Evolutionary conservation across 1,139 yeast species (phyloP), one percentile per base, ranked within the genome.

Genomic region (Saccharomyces hybrid): DNA sequence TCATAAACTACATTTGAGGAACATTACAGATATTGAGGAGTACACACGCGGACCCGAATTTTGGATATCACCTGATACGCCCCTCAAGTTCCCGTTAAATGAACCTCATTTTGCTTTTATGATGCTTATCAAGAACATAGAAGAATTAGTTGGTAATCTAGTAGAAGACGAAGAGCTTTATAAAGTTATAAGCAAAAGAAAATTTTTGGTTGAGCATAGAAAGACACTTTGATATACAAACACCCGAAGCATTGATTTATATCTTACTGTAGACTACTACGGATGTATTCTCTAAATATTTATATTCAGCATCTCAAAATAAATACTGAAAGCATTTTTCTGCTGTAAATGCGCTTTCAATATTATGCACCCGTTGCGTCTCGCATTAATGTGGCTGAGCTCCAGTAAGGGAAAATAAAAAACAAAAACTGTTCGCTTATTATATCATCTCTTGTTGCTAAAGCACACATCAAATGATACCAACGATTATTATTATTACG

Each of bases 1-100:
- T 50, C 62, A 61, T 19, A 58, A 65, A 8, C 64, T 78, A 46
- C 61, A 72, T 50, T 57, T 58, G 13, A 57, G 73, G 11, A 55
- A 70, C 9, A 66, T 63, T 11, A 59, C 71, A 2, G 64, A 67
- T 9, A 62, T 63, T 5, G 57, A 58, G 0, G 67, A 69, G 0
- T 59, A 59, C 1, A 58, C 62, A 11, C 16, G 5, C 0, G 63
- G 67, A 53, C 67, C 73, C 6, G 57, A 68, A 19, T 73, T 70
- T 58, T 84, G 90, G 90, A 62, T 84, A 2, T 75, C 84, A 7
- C 82, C 82, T 3, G 65, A 69, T 3, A 83, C 90, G 1, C 95
- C 95, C 0, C 69, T 86, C 41, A 73, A 86, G 49, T 79, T 78
- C 52, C 93, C 93, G 0, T 70, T 84, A 47, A 78, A 77, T 59